These are phyloP conservation scores for Pelagomonas calceolata DNA, from an alignment of 108 stramenopile species.

Conservation along the genomic window DNA sequence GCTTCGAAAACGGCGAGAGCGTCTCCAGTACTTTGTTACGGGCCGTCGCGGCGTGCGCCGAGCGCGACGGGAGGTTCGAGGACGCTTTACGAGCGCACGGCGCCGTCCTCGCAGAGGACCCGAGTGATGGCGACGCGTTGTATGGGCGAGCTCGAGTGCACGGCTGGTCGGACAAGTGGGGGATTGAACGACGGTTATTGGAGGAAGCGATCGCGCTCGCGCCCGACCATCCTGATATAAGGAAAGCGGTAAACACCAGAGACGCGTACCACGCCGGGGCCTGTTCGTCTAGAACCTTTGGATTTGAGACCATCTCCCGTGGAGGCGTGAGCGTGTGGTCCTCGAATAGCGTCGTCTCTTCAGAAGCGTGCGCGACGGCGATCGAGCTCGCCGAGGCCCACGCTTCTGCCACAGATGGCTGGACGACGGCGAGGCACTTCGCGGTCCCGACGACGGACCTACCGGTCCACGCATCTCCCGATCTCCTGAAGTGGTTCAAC, in stretches of 20 bases:
- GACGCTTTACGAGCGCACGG: neutral
- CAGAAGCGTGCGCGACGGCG: neutral
- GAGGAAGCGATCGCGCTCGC: constrained; percentile 4
- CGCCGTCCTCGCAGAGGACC: neutral
- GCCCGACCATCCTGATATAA: neutral
- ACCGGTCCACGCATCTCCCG: constrained; percentile 55
- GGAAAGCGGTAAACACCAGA: constrained; percentile 13
- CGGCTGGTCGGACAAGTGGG: constrained; percentile 2
- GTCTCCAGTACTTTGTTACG: too few relatives aligned
- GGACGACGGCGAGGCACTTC: constrained; percentile 84
- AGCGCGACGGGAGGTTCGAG: neutral
- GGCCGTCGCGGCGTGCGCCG: neutral
- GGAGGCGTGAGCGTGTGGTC: neutral
- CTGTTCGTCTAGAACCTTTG: too few relatives aligned
- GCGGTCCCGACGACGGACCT: constrained; percentile 89
- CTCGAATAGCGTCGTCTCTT: neutral
- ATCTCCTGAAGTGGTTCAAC: constrained; percentile 28
- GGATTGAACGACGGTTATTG: constrained; percentile 9
- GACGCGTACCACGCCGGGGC: constrained; percentile 6
- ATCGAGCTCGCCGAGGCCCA: neutral
- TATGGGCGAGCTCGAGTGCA: constrained; percentile 1
- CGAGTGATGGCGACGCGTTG: neutral
- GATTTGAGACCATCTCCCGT: neutral
- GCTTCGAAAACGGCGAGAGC: too few relatives aligned
- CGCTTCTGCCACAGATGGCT: constrained; percentile 27